Base-by-base conservation (phyloP, 2,329 filamentous ascomycete genomes). In the Rhynchosporium secalis region DNA sequence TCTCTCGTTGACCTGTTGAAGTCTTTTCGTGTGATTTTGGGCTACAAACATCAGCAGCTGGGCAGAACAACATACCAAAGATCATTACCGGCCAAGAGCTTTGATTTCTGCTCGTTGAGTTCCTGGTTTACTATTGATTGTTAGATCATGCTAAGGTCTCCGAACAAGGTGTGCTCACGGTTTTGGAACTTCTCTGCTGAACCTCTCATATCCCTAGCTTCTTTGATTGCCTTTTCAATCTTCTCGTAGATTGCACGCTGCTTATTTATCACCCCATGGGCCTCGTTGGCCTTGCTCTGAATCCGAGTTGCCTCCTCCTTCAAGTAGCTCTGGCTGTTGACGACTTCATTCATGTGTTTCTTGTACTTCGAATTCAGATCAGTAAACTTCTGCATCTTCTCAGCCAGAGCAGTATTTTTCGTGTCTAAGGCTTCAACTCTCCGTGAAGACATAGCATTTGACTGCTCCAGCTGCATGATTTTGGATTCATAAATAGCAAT, bases 311-410 rank as follows among this genome's bases (percentile, higher is more conserved):
- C 56, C 48, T 69, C 48, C 9, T 61, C 56, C n/a, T 58, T 65
- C 20, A 71, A 51, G 31, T 57, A 40, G 40, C 70, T 70, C 43
- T 72, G 70, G 28, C 66, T 43, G 4, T 47, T 56, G 3, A 70
- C 69, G 28, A 75, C 56, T 28, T 77, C 72, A 56, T 72, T 72
- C 36, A 77, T 71, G n/a, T 75, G 73, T 1, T 70, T 60, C 4
- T 63, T 64, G 38, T 78, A 74, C 10, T 64, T 66, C 4, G 40
- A 41, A 51, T 72, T 72, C 15, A 69, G 67, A 8, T 67, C 38
- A 6, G 62, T 62, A 8, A 74, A 56, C n/a, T 57, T 68, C 12
- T 71, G 62, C 13, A 76, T 47, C 41, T 68, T 66, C 29, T 64
- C 43, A 4, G 40, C 70, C 60, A 60, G 73, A 61, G 31, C 48